phyloP scores from a whole-genome alignment of 2,329 filamentous ascomycete genomes.

The Graphilbum sp. region DNA sequence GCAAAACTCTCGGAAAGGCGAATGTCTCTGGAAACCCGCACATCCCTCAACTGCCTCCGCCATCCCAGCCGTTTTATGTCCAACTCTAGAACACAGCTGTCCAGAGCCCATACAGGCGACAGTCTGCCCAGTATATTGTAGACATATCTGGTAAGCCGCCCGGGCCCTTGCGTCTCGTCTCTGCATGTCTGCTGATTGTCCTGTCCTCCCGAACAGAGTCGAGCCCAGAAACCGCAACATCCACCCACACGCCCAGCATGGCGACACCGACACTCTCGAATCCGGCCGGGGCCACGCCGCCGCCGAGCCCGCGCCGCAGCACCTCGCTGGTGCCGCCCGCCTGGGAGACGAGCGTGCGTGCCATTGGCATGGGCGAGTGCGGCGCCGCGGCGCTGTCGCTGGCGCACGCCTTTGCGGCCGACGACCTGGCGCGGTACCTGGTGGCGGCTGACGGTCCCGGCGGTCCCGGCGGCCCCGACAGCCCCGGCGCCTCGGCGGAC shows the following conservation, averaged over 20 bases:
- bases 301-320: no score
- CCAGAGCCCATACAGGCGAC: conserved; percentile 37
- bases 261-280: conserved; percentile 17
- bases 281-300: no score
- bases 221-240: no score
- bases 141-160: neutral
- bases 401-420: conserved; percentile 60
- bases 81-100: conserved; percentile 37
- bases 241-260: conserved; percentile 20
- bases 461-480: conserved; percentile 11
- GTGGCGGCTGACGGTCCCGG: conserved; percentile 43
- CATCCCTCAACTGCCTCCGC: conserved; percentile 38
- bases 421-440: conserved; percentile 60
- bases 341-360: conserved; percentile 42
- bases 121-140: conserved; percentile 35
- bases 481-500: no score
- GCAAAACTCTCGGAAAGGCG: conserved; percentile 7
- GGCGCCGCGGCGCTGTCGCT: conserved; percentile 55
- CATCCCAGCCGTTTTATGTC: conserved; percentile 41
- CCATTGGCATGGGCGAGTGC: conserved; percentile 49
- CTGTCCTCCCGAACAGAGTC: no score
- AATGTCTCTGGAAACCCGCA: conserved; percentile 43
- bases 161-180: no score
- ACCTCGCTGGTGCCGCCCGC: conserved; percentile 27
- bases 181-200: no score